phyloP scores from a whole-genome alignment of 1,284 basidiomycete genomes.

The Cutaneotrichosporon cavernicola region DNA sequence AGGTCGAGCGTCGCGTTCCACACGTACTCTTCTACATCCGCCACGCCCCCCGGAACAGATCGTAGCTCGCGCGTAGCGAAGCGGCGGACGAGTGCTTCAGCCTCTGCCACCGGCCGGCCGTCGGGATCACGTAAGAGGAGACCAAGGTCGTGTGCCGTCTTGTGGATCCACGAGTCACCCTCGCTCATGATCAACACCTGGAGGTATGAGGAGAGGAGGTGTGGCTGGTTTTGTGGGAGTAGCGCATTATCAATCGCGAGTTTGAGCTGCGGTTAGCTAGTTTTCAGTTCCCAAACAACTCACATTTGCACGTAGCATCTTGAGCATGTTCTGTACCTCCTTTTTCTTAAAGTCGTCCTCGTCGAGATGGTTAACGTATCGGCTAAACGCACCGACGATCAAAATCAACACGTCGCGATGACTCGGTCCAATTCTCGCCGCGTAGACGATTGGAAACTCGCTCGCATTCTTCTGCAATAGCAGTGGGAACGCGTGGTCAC shows the following conservation, averaged over 20 bases:
- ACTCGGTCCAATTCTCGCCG: slow-evolving; percentile 44
- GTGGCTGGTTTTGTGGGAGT: slow-evolving; percentile 33
- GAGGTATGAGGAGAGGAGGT: slow-evolving; percentile 51
- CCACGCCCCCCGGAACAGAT: slow-evolving; percentile 41
- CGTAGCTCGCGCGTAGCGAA: slow-evolving; percentile 52
- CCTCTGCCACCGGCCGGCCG: slow-evolving; percentile 37
- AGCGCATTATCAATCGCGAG: slow-evolving; percentile 53
- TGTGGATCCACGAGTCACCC: slow-evolving; percentile 49
- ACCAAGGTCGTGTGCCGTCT: slow-evolving; percentile 44
- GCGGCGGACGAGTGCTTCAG: slow-evolving; percentile 43
- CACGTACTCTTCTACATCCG: slow-evolving; percentile 50
- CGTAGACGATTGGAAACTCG: slow-evolving; percentile 53
- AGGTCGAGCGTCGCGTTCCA: slow-evolving; percentile 53
- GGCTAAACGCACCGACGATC: slow-evolving; percentile 46
- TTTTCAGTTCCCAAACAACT: slow-evolving; percentile 8
- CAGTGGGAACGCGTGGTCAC: slow-evolving; percentile 50
- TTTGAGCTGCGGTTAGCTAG: slow-evolving; percentile 43
- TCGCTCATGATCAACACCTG: slow-evolving; percentile 55
- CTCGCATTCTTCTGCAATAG: slow-evolving; percentile 51
- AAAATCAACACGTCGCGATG: slow-evolving; percentile 51
- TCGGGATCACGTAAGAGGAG: slow-evolving; percentile 38
- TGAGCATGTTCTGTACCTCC: slow-evolving; percentile 46
- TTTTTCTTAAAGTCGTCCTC: slow-evolving; percentile 50
- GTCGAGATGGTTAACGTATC: slow-evolving; percentile 52
- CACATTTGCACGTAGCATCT: slow-evolving; percentile 50